Evolutionary conservation across 495 filamentous ascomycete genomes (phyloP).

Genomic region (Lichina pygmaea): DNA sequence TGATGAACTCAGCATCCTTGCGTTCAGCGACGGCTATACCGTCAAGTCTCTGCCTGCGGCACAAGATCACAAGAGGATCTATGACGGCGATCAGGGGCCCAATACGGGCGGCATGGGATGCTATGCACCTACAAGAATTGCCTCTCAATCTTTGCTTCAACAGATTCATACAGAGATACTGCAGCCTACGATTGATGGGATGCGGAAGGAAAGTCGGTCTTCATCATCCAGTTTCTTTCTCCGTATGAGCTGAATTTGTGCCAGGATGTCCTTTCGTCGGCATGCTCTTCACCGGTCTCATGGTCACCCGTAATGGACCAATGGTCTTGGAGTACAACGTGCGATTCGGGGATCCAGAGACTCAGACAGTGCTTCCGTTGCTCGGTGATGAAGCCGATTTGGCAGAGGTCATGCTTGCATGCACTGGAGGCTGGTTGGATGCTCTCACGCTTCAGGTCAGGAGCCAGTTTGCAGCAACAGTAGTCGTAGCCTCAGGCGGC

Average conservation of each 20-base stretch:
- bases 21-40: slow-evolving; percentile 73
- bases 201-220: slow-evolving; percentile 42
- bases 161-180: slow-evolving; percentile 61
- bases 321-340: slow-evolving; percentile 94
- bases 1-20: slow-evolving; percentile 75
- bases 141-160: slow-evolving; percentile 42
- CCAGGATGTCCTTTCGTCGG: slow-evolving; percentile 51
- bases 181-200: slow-evolving; percentile 71
- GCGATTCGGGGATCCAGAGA: slow-evolving; percentile 87
- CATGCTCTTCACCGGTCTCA: slow-evolving; percentile 80
- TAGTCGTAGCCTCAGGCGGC: slow-evolving; percentile 82
- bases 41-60: slow-evolving; percentile 69
- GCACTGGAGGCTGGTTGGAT: slow-evolving; percentile 47
- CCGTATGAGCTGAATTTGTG: neutral
- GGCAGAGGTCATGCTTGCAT: slow-evolving; percentile 74
- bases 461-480: slow-evolving; percentile 51
- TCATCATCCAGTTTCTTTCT: slow-evolving; percentile 4
- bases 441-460: slow-evolving; percentile 39
- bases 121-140: slow-evolving; percentile 76
- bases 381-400: slow-evolving; percentile 60
- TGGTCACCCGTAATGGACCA: slow-evolving; percentile 73
- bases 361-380: slow-evolving; percentile 70
- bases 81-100: slow-evolving; percentile 70
- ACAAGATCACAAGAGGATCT: slow-evolving; percentile 88
- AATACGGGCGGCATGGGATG: slow-evolving; percentile 98